Base-by-base conservation (phyloP, 331 rosid genomes). In the Erythrophleum ivorense region DNA sequence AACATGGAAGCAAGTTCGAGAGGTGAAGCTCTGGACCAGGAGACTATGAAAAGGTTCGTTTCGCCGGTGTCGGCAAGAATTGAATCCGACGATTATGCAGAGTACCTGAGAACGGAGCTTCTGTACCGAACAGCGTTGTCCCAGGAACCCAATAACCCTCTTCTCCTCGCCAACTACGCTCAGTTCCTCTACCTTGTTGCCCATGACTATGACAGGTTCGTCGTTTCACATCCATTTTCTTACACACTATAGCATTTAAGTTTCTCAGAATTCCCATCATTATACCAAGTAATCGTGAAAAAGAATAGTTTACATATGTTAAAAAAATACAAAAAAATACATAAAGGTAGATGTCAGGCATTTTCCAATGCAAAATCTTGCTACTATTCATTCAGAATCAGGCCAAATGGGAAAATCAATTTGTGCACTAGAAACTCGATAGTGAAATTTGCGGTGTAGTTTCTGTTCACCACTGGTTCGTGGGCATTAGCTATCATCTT, bases 131-230 rank as follows among this genome's bases (percentile, higher is more conserved):
- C 86, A 19, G 91, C 75, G 12, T 50, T 96, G 73, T 81, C 90
- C 70, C 82, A 66, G 24, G 95, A 96, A 11, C 98, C 98, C 19
- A 82, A 64, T 62, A 96, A 94, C 31, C 38, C 91, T 11, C 97
- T 96, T 0, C 93, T 96, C 2, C 95, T 96, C 6, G 87, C 97
- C 53, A 96, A 96, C 77, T 96, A 91, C 81, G 99, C 98, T 5
- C 99, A 96, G 86, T 96, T 96, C 77, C 98, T 96, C 68, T 89
- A 76, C 86, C 88, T 88, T 45, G 97, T 96, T 21, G 85, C 85
- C 19, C 99, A 87, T 10, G 95, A 94, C 19, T 82, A 81, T 69
- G 95, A 92, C 72, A 92, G 99, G 99, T 96, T 77, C 60, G 46
- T 36, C 1, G 6, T 29, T 3, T 34, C 6, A 46, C 9, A 7